Base-by-base conservation (phyloP, 257 asterid genomes). In the Solanum medicagineum region DNA sequence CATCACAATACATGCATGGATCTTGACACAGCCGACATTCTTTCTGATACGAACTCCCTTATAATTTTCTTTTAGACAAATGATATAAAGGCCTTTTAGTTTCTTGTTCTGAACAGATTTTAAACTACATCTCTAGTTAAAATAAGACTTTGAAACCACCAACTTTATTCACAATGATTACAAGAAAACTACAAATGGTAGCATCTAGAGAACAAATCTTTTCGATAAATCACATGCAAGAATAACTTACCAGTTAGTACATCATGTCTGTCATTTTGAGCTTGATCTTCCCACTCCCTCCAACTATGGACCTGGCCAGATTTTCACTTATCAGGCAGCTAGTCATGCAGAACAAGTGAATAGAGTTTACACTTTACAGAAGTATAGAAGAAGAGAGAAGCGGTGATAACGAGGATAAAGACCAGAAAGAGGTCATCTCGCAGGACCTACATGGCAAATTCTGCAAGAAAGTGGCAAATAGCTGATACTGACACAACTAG, bases 211-310 rank as follows among this genome's bases (percentile, higher is more conserved):
- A 16, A 79, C 83, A 53, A 4, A 6, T 16, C 17, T 9, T 53
- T 26, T 29, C 29, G 65, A 29, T 40, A 79, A 79, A 53, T 26
- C 29, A 79, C 65, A 79, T 53, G 81, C 68, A 53, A 66, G 51
- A 73, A 57, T 60, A 88, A 84, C 71, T 83, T 90, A 95, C 98
- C 98, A 19, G 88, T 90, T 90, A 95, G 91, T 20, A 97, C 86
- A 87, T 93, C 89, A 79, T 89, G 91, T 47, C 89, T 91, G 89
- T 93, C 97, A 93, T 90, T 82, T 71, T 86, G 97, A 88, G 99
- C 99, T 92, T 97, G 99, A 45, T 94, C 95, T 91, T 97, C 99
- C 99, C 99, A 97, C 74, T 29, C 42, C 88, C 99, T 92, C 99
- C 99, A 97, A 87, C 93, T 93, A 81, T 97, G 99, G 79, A 97